phyloP scores from a whole-genome alignment of 371 early-diverging fungal genomes.

The Basidiobolus meristosporus region DNA sequence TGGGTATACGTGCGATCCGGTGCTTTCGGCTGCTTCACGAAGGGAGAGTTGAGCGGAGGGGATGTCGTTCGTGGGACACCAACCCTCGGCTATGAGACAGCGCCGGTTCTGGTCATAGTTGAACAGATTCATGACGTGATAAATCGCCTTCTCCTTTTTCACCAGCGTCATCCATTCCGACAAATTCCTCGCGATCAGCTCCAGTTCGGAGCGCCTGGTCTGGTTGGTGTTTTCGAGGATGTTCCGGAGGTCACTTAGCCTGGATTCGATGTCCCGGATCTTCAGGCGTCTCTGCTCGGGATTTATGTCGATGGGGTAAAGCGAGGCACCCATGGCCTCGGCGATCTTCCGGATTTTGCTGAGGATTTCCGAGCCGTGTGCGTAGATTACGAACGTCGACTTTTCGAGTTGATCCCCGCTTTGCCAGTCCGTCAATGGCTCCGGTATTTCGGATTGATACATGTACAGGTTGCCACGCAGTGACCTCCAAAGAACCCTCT shows the following conservation, averaged over 20 bases:
- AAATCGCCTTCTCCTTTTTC: constrained; percentile 94
- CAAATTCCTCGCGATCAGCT: constrained; percentile 60
- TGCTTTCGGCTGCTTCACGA: constrained; percentile 22
- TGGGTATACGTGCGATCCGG: constrained; percentile 66
- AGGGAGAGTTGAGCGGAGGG: constrained; percentile 60
- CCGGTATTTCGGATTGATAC: constrained; percentile 87
- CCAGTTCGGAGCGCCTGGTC: too few species aligned
- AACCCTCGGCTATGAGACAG: constrained; percentile 93
- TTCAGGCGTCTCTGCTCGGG: constrained; percentile 70
- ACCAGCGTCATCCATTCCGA: constrained; percentile 75
- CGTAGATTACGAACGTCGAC: constrained; percentile 92
- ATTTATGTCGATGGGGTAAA: constrained; percentile 73
- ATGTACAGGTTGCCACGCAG: constrained; percentile 95
- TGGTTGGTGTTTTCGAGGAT: too few species aligned
- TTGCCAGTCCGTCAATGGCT: constrained; percentile 66
- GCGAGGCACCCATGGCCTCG: constrained; percentile 85
- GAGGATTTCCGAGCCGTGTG: constrained; percentile 80
- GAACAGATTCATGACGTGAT: constrained; percentile 87
- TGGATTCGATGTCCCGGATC: constrained; percentile 35
- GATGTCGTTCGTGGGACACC: constrained; percentile 81
- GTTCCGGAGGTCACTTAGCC: too few species aligned
- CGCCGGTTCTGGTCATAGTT: constrained; percentile 82
- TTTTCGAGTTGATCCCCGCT: constrained; percentile 74
- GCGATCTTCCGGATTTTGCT: constrained; percentile 84
- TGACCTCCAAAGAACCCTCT: constrained; percentile 90